Evolutionary conservation across 2,329 filamentous ascomycete species (phyloP).

Genomic region (Plenodomus biglobosus): DNA sequence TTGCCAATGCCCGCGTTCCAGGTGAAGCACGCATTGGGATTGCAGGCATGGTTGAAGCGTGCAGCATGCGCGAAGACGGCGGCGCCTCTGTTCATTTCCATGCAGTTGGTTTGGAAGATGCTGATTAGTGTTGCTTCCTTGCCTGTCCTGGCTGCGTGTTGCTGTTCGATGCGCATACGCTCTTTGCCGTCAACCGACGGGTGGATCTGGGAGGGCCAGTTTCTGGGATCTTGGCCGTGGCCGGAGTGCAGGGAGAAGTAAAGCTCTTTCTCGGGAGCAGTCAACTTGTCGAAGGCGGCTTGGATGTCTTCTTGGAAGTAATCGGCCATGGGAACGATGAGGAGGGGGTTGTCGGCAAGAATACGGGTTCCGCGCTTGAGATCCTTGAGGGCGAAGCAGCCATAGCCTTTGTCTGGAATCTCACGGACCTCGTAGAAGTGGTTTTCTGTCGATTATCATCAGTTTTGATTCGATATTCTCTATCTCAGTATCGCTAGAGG

Average conservation of each 20-base stretch:
- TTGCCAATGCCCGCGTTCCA: constrained; percentile 37
- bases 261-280: constrained; percentile 15
- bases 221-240: constrained; percentile 28
- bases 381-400: constrained; percentile 43
- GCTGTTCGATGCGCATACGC: constrained; percentile 30
- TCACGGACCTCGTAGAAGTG: constrained; percentile 31
- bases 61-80: constrained; percentile 43
- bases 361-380: constrained; percentile 46
- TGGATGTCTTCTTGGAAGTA: constrained; percentile 42
- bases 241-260: constrained; percentile 36
- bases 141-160: constrained; percentile 34
- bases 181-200: constrained; percentile 17
- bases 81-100: constrained; percentile 37
- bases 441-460: neutral
- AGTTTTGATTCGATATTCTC: neutral
- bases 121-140: constrained; percentile 24
- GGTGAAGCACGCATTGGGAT: constrained; percentile 43
- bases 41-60: constrained; percentile 48
- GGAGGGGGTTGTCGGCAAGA: constrained; percentile 44
- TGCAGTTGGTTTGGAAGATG: constrained; percentile 49
- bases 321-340: constrained; percentile 35
- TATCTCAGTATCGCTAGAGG: neutral
- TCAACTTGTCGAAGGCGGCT: constrained; percentile 24
- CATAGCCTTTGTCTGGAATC: constrained; percentile 46
- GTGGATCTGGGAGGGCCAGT: constrained; percentile 34